A percentile compares a stretch with the other conserved stretches of the same genome.
These are phyloP conservation scores for Daucus carota DNA, from an alignment of 129 eudicot genomes.

Conservation along the genomic window DH1_v3.0 NC_030383.2:13852001-13852500, in stretches of 20 bases:
- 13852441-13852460: slow-evolving; percentile 10
- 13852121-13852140: slow-evolving; percentile 92
- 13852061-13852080: too few relatives aligned
- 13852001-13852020: too few relatives aligned
- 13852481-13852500: slow-evolving; percentile 42
- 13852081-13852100: slow-evolving; percentile 69
- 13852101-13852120: slow-evolving; percentile 90
- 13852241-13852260: slow-evolving; percentile 33
- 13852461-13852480: slow-evolving; percentile 16
- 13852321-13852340: slow-evolving; percentile 29
- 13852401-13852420: slow-evolving; percentile 19
- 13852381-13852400: slow-evolving; percentile 26
- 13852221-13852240: slow-evolving; percentile 37
- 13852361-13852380: slow-evolving; percentile 17
- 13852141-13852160: slow-evolving; percentile 82
- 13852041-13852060: too few relatives aligned
- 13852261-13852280: too few relatives aligned
- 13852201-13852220: slow-evolving; percentile 83
- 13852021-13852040: too few relatives aligned
- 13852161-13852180: slow-evolving; percentile 85
- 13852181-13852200: slow-evolving; percentile 86
- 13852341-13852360: slow-evolving; percentile 34
- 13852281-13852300: slow-evolving; percentile 31
- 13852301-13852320: slow-evolving; percentile 43
- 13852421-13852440: slow-evolving; percentile 2